Conservation (phyloP, 1,284 basidiomycete species). For the Ceratobasidium sp. region DNA sequence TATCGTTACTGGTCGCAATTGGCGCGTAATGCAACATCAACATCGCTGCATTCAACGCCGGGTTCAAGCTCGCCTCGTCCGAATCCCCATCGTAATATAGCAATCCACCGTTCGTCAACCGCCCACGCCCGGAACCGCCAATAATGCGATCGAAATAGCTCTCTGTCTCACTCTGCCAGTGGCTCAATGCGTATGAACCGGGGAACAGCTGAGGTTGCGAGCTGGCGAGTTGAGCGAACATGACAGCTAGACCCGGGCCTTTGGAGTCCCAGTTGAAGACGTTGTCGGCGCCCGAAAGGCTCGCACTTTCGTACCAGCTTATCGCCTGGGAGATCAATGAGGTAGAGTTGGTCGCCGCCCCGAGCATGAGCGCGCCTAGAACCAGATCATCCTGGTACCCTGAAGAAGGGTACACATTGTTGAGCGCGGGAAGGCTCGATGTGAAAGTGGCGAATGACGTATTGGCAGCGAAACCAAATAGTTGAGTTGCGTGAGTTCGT, state of each 20-base stretch:
- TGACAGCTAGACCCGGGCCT: slow-evolving; percentile 78
- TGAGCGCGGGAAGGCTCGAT: slow-evolving; percentile 75
- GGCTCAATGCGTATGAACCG: slow-evolving; percentile 64
- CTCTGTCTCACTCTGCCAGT: slow-evolving; percentile 84
- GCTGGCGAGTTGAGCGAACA: slow-evolving; percentile 67
- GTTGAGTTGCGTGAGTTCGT: slow-evolving; percentile 76
- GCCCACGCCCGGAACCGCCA: slow-evolving; percentile 67
- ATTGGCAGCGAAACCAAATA: slow-evolving; percentile 80
- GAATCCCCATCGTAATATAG: slow-evolving; percentile 86
- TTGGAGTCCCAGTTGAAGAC: slow-evolving; percentile 94
- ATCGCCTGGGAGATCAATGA: slow-evolving; percentile 31
- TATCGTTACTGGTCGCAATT: slow-evolving; percentile 73
- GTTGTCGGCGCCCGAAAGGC: slow-evolving; percentile 42
- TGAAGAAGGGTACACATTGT: slow-evolving; percentile 79
- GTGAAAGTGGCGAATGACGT: slow-evolving; percentile 63
- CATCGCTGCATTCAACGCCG: slow-evolving; percentile 88
- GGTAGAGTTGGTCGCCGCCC: slow-evolving; percentile 65
- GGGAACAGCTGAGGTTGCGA: slow-evolving; percentile 69
- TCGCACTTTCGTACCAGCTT: slow-evolving; percentile 30
- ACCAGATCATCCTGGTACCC: slow-evolving; percentile 77
- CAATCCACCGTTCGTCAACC: slow-evolving; percentile 74
- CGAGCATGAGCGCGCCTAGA: slow-evolving; percentile 81
- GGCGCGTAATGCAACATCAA: slow-evolving; percentile 82
- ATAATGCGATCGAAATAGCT: slow-evolving; percentile 82
- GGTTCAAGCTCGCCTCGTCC: slow-evolving; percentile 83